phyloP scores from a whole-genome alignment of 345 rosid genomes.

The Pugionium cornutum region DNA sequence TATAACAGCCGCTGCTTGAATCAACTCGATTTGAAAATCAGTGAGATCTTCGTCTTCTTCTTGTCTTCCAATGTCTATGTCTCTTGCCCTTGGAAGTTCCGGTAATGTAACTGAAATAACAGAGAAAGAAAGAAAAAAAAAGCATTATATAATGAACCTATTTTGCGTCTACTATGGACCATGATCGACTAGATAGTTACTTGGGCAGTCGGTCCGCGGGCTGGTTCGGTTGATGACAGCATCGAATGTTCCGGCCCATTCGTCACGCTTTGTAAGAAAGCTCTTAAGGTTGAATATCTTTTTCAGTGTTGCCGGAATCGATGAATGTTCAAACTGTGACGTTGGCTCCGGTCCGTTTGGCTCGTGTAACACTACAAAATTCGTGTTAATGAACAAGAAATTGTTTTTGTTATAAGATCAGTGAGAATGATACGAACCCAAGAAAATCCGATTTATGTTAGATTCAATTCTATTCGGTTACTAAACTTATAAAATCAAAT shows the following conservation, averaged over 20 bases:
- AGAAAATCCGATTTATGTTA: too few relatives aligned
- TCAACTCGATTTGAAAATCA: slow-evolving; percentile 60
- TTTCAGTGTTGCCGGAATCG: slow-evolving; percentile 76
- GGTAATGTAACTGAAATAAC: slow-evolving; percentile 47
- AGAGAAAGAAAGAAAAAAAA: not conserved
- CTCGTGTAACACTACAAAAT: slow-evolving; percentile 65
- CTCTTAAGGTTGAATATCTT: slow-evolving; percentile 72
- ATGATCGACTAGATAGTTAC: slow-evolving; percentile 38
- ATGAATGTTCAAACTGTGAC: slow-evolving; percentile 85
- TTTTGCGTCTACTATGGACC: slow-evolving; percentile 16
- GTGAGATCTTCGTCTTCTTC: slow-evolving; percentile 50
- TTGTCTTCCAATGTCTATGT: slow-evolving; percentile 32
- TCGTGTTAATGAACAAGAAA: not conserved
- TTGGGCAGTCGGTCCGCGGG: slow-evolving; percentile 79
- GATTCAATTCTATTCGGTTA: not conserved
- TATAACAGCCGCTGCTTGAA: slow-evolving; percentile 60
- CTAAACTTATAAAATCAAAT: not conserved
- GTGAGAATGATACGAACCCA: not conserved
- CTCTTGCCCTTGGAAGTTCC: slow-evolving; percentile 51
- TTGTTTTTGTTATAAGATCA: not conserved
- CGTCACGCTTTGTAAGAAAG: slow-evolving; percentile 83
- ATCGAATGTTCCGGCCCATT: slow-evolving; percentile 88
- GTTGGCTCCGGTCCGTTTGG: slow-evolving; percentile 75
- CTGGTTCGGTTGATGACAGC: slow-evolving; percentile 52
- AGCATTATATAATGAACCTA: not conserved